Conservation (phyloP, 78 protist genomes). For the Dictyostelium firmibasis region DNA sequence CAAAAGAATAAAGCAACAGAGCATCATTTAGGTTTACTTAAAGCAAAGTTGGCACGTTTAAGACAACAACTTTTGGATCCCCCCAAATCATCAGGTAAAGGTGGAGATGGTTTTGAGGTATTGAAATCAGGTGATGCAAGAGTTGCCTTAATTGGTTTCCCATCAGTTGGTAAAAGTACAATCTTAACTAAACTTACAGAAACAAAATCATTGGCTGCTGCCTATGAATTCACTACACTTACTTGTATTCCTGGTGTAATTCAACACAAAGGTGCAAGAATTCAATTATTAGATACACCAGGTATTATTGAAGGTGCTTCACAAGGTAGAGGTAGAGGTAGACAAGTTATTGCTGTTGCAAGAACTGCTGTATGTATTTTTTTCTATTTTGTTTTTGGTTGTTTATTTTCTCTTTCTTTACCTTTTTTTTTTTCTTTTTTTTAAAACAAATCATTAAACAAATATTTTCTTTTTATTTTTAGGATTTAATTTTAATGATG, state of each 20-base stretch:
- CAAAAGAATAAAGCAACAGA: conserved; percentile 98
- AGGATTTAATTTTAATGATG: conserved; percentile 86
- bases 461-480: too few species aligned
- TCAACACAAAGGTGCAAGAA: conserved; percentile 95
- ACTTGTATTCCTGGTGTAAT: conserved; percentile 98
- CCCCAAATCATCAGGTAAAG: conserved; percentile 66
- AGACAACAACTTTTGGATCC: conserved; percentile 75
- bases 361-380: conserved; percentile 78
- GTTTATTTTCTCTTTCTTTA: too few species aligned
- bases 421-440: neutral
- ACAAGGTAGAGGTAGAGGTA: conserved; percentile 99
- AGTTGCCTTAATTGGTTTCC: conserved; percentile 94
- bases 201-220: conserved; percentile 92
- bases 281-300: conserved; percentile 96
- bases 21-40: conserved; percentile 92
- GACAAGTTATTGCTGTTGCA: conserved; percentile 92
- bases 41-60: conserved; percentile 94
- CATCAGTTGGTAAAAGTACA: conserved; percentile 99
- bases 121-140: conserved; percentile 93
- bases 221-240: conserved; percentile 99
- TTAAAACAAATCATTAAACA: neutral
- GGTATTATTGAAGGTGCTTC: conserved; percentile 99
- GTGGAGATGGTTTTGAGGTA: conserved; percentile 95
- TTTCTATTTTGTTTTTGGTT: neutral
- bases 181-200: conserved; percentile 94